Base-by-base conservation (phyloP, 2,329 filamentous ascomycete species). In the Rutstroemia sp. region DNA sequence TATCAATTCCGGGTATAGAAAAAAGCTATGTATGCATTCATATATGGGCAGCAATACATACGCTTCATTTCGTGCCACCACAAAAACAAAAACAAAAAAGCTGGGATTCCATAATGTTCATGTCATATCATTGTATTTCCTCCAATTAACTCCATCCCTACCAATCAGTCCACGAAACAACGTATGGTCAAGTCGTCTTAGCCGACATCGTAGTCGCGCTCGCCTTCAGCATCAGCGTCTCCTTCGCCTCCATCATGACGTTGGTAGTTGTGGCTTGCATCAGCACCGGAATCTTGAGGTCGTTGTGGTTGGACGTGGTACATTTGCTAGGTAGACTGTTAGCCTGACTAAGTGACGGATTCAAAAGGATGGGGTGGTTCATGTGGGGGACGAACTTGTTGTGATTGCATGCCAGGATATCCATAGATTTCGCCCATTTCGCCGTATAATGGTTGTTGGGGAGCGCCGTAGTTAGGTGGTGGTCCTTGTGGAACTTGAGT, bases 401-500 rank as follows among this genome's bases (percentile, higher is more conserved):
- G 90, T 65, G 88, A 82, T 65, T 87, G 85, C 80, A 96, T 89
- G 60, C 84, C 76, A 14, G 86, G 80, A 70, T 95, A 95, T 40
- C 81, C 81, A 71, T 97, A 97, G 79, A 96, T 96, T 61, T 83
- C 84, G 60, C 89, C 85, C 72, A 92, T 86, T 56, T 87, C 85
- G 56, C 85, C 80, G 68, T 91, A 96, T 80, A 96, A 95, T 61
- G 83, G 77, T 50, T 70, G 71, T 64, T 88, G 86, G 47, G 87
- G 81, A 67, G 94, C 89, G 14, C 86, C 88, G 69, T 95, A 95
- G 12, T 82, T 80, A 51, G 82, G 80, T 48, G 82, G 79, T 12
- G 87, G 83, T 49, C 88, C 87, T 14, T 85, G 76, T 63, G 90
- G 89, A 57, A 91, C 88, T 61, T 90, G 85, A 54, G 84, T 86